Base-by-base conservation (phyloP, 192 early-diverging fungal species). In the Coemansia erecta region DNA sequence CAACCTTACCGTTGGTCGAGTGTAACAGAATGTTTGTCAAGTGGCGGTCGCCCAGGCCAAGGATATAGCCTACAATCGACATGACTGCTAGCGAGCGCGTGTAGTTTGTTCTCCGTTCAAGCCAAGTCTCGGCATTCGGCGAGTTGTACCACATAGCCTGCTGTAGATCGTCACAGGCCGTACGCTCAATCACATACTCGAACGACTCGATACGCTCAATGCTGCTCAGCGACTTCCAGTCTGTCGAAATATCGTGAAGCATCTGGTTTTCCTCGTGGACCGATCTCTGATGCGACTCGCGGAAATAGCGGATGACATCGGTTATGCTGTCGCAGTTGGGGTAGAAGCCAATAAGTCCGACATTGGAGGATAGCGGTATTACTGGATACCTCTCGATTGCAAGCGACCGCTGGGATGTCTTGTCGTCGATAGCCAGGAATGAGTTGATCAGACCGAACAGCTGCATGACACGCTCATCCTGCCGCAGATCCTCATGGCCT, bases 381-480 rank as follows among this genome's bases (percentile, higher is more conserved):
- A 91, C 94, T 15, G 95, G 86, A 74, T 90, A 97, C 19, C 89
- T 80, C 58, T 93, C 87, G 42, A 98, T 98, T 31, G 83, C 87
- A 17, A 98, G 78, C 71, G 96, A 94, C 15, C 94, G 79, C 57
- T 90, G 90, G 67, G 94, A 90, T 0, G 94, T 96, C 56, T 95
- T 92, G 0, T 89, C 64, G 66, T 97, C 92, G 6, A 77, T 77
- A 6, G 76, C 78, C 0, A 98, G 82, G 21, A 97, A 65, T 4
- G 93, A 94, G 71, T 97, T 98, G 40, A 98, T 91, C 22, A 98
- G 85, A 14, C 92, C 94, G 83, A 98, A 98, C 33, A 97, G 66
- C 73, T 98, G 96, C 95, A 98, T 98, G 12, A 94, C 95, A 52
- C 96, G 88, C 77, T 98, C 96, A 61, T 98, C 96, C 70, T 96